Evolutionary conservation across 495 filamentous ascomycete genomes (phyloP).

Genomic region (Letharia lupina): DNA sequence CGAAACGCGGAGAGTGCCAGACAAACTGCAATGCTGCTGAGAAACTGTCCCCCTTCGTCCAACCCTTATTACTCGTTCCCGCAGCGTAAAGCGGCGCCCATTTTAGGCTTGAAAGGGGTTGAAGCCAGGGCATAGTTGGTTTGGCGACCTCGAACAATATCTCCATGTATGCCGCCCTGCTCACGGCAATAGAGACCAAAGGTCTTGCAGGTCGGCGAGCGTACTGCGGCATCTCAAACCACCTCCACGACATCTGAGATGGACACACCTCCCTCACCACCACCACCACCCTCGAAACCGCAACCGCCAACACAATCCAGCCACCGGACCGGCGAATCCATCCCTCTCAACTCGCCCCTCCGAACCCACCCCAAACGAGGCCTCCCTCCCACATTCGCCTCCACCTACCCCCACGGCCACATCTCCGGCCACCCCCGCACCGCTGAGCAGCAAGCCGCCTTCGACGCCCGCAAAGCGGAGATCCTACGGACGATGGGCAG

Average conservation of each 20-base stretch:
- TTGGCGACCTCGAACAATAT: too few relatives aligned
- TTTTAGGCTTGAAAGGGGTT: too few relatives aligned
- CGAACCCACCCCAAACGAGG: constrained; percentile 19
- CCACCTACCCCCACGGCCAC: constrained; percentile 22
- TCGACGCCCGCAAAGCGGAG: constrained; percentile 18
- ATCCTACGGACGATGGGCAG: constrained; percentile 20
- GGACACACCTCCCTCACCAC: not conserved
- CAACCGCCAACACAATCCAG: not conserved
- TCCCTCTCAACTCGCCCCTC: constrained; percentile 18
- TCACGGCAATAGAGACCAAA: too few relatives aligned
- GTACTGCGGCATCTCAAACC: not conserved
- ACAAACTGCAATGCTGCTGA: too few relatives aligned
- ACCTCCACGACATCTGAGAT: not conserved
- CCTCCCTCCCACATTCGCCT: constrained; percentile 19
- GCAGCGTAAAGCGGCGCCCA: too few relatives aligned
- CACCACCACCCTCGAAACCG: not conserved
- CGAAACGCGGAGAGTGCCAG: too few relatives aligned
- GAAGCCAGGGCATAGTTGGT: too few relatives aligned
- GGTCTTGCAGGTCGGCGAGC: not conserved
- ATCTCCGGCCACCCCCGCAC: constrained; percentile 19
- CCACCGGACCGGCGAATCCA: not conserved
- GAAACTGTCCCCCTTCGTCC: too few relatives aligned
- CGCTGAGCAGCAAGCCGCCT: constrained; percentile 10
- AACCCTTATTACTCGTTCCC: too few relatives aligned
- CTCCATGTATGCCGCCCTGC: not conserved